Conservation (phyloP, 768 basidiomycete species). For the Holtermanniella nyarrowii region DNA sequence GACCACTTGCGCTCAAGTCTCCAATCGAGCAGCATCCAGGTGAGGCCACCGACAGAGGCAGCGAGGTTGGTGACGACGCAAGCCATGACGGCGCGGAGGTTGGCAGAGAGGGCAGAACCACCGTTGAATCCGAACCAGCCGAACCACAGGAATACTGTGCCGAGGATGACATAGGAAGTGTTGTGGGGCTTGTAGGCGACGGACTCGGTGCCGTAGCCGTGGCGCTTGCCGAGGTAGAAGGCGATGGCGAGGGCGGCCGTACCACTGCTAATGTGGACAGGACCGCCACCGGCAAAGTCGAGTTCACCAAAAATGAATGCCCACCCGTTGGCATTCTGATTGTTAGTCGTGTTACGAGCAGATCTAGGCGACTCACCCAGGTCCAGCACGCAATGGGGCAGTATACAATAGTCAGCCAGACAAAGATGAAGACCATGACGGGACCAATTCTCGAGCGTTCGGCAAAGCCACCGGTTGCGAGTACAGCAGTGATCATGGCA, state of each 20-base stretch:
- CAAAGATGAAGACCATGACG: constrained; percentile 61
- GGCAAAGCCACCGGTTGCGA: constrained; percentile 52
- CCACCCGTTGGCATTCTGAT: constrained; percentile 70
- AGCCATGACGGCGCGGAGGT: constrained; percentile 73
- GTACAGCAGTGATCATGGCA: constrained; percentile 36
- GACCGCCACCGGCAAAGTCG: constrained; percentile 66
- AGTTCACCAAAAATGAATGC: constrained; percentile 62
- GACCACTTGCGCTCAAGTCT: constrained; percentile 70
- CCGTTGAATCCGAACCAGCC: constrained; percentile 83
- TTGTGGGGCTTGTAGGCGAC: constrained; percentile 71
- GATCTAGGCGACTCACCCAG: constrained; percentile 35
- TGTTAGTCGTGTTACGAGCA: background rate
- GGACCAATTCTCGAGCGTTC: constrained; percentile 78
- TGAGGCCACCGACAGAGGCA: constrained; percentile 62
- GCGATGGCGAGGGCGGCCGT: constrained; percentile 75
- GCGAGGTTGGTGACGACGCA: constrained; percentile 85
- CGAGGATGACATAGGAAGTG: constrained; percentile 69
- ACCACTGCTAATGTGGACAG: constrained; percentile 45
- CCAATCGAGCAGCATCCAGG: constrained; percentile 68
- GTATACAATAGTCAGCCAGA: constrained; percentile 80
- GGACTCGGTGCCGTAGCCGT: constrained; percentile 46
- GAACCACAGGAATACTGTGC: constrained; percentile 79
- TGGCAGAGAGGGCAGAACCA: constrained; percentile 69
- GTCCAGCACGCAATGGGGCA: constrained; percentile 78
- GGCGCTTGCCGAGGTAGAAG: constrained; percentile 72